A percentile compares a stretch with the other conserved stretches of the same genome.
phyloP scores from a whole-genome alignment of 306 rosid species.

The Cajanus cajan region DNA sequence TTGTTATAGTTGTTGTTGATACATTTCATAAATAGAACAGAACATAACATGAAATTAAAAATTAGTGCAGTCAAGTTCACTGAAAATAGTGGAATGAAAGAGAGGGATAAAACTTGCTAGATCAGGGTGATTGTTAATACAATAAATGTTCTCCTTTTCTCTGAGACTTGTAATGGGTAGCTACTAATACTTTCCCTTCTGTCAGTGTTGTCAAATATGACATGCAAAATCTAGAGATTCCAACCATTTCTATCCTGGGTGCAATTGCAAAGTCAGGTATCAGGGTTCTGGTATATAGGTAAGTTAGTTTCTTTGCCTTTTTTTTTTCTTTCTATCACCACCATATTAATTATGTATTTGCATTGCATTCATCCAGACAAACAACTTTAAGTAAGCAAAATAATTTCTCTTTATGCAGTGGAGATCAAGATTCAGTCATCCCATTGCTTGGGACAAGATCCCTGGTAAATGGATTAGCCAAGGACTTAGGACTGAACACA shows the following conservation, averaged over 20 bases:
- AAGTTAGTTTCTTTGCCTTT: not conserved
- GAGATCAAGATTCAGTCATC: constrained; percentile 53
- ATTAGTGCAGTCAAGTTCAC: not conserved
- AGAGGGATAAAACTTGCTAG: not conserved
- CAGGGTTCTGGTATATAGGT: constrained; percentile 52
- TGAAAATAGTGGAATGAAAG: not conserved
- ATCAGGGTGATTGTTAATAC: not conserved
- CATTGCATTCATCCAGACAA: not conserved
- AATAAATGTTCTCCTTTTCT: not conserved
- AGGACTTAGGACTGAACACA: constrained; percentile 37
- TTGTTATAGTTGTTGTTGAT: not conserved
- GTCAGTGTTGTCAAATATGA: constrained; percentile 39
- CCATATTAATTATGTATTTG: not conserved
- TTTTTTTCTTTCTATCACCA: not conserved
- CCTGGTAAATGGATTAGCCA: constrained; percentile 42
- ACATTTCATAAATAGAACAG: not conserved
- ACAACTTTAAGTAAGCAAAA: not conserved
- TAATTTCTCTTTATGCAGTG: constrained; percentile 26
- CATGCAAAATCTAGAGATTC: constrained; percentile 34
- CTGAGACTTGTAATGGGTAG: not conserved
- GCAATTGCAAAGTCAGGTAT: constrained; percentile 45
- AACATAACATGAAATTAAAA: not conserved
- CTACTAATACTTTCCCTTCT: not conserved
- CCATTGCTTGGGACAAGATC: constrained; percentile 49
- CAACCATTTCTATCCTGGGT: constrained; percentile 41